phyloP scores from a whole-genome alignment of 2,329 filamentous ascomycete species.

The Fusarium transvaalense region DNA sequence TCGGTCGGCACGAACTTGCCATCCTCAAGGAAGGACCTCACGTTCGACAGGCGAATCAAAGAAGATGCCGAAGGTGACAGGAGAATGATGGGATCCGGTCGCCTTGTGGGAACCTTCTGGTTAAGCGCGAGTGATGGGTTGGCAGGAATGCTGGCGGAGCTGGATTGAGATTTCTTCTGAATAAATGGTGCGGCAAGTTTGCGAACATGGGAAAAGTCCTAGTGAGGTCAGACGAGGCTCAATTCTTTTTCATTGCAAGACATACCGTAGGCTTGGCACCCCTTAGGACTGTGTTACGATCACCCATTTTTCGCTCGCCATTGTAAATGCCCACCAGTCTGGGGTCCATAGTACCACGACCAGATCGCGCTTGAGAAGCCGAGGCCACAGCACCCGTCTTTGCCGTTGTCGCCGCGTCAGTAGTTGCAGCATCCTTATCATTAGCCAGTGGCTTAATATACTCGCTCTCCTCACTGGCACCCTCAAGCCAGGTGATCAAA shows the following conservation, averaged over 20 bases:
- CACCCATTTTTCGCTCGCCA: constrained; percentile 90
- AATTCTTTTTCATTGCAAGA: constrained; percentile 13
- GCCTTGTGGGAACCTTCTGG: constrained; percentile 63
- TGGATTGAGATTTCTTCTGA: constrained; percentile 65
- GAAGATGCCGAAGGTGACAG: constrained; percentile 96
- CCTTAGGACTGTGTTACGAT: constrained; percentile 87
- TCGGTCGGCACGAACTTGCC: constrained; percentile 85
- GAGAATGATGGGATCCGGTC: constrained; percentile 90
- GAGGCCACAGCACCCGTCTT: constrained; percentile 57
- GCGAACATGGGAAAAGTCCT: constrained; percentile 96
- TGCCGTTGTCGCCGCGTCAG: constrained; percentile 55
- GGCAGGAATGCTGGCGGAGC: constrained; percentile 54
- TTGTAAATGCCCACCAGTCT: constrained; percentile 89
- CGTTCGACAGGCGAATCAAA: constrained; percentile 93
- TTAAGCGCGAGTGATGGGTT: constrained; percentile 66
- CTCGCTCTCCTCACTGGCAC: constrained; percentile 89
- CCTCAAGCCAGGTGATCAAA: constrained; percentile 92
- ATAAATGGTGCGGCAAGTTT: constrained; percentile 87
- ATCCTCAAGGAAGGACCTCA: constrained; percentile 90
- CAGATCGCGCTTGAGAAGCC: constrained; percentile 63
- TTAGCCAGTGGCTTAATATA: constrained; percentile 88
- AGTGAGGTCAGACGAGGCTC: constrained; percentile 19
- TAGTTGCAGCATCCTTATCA: constrained; percentile 62
- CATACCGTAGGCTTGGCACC: constrained; percentile 90
- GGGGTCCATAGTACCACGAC: constrained; percentile 80